phyloP scores from a whole-genome alignment of 495 filamentous ascomycete genomes.

The Daldinia vernicosa region DNA sequence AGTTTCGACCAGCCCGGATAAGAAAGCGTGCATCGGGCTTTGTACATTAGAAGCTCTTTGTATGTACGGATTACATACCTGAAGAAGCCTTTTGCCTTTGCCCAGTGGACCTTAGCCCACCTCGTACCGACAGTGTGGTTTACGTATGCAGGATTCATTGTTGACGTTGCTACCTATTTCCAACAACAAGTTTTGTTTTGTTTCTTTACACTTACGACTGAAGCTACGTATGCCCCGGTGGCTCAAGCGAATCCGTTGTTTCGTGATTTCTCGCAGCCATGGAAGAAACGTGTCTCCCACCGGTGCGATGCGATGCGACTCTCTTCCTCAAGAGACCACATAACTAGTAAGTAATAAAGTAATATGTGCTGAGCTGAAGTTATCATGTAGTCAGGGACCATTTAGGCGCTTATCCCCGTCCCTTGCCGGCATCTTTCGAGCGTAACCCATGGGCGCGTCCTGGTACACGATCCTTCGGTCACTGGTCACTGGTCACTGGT shows the following conservation, averaged over 20 bases:
- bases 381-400: not conserved
- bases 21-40: conserved; percentile 32
- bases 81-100: no score
- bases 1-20: conserved; percentile 46
- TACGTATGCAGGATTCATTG: conserved; percentile 34
- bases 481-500: no score
- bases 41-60: no score
- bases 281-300: not conserved
- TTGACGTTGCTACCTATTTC: conserved; percentile 10
- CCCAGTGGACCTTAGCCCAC: conserved; percentile 14
- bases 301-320: no score
- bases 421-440: conserved; percentile 1
- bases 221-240: not conserved
- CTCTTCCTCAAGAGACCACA: no score
- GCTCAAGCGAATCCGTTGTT: not conserved
- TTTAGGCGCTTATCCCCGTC: conserved; percentile 4
- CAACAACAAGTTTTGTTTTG: not conserved
- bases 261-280: not conserved
- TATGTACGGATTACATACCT: no score
- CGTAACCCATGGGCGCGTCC: conserved; percentile 27
- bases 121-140: conserved; percentile 40
- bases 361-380: conserved; percentile 1
- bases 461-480: conserved; percentile 31
- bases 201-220: not conserved
- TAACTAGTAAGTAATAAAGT: no score